phyloP scores from a whole-genome alignment of 1,139 yeast genomes.

The Suhomyces kunorum region DNA sequence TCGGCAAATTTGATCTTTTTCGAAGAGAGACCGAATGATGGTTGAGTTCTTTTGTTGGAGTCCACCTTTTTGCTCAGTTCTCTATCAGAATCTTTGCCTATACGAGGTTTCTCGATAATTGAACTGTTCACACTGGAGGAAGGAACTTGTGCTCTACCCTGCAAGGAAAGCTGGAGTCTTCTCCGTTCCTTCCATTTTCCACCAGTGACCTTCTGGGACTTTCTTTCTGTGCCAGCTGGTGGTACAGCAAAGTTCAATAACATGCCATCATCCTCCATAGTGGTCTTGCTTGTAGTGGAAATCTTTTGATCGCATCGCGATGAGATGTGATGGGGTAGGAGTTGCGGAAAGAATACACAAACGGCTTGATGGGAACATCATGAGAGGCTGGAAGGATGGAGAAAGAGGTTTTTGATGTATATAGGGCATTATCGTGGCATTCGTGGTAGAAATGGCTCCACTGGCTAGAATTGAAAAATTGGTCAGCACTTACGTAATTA shows the following conservation, averaged over 20 bases:
- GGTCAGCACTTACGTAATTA: neutral
- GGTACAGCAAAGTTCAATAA: conserved; percentile 61
- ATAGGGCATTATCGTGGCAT: neutral
- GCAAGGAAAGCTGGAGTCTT: conserved; percentile 49
- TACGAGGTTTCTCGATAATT: conserved; percentile 27
- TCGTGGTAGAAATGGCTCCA: neutral
- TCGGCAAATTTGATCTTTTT: conserved; percentile 39
- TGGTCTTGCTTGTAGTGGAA: conserved; percentile 9
- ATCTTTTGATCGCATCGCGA: conserved; percentile 6
- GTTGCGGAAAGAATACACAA: no score
- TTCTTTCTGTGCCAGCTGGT: conserved; percentile 20
- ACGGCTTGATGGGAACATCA: no score
- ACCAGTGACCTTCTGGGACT: conserved; percentile 52
- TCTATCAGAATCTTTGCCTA: conserved; percentile 8
- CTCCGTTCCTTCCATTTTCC: conserved; percentile 84
- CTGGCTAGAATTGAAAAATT: neutral
- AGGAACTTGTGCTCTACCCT: conserved; percentile 46
- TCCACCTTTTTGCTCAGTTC: neutral
- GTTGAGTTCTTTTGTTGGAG: neutral
- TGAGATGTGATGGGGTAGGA: conserved; percentile 4
- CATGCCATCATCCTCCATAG: conserved; percentile 61
- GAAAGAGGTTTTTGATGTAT: neutral
- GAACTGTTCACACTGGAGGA: conserved; percentile 43
- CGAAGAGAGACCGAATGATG: conserved; percentile 21
- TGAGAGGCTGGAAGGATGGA: neutral